Evolutionary conservation across 1,284 basidiomycete genomes (phyloP), one percentile per base, ranked within the genome.

Genomic region (Cryptococcus floricola): DNA sequence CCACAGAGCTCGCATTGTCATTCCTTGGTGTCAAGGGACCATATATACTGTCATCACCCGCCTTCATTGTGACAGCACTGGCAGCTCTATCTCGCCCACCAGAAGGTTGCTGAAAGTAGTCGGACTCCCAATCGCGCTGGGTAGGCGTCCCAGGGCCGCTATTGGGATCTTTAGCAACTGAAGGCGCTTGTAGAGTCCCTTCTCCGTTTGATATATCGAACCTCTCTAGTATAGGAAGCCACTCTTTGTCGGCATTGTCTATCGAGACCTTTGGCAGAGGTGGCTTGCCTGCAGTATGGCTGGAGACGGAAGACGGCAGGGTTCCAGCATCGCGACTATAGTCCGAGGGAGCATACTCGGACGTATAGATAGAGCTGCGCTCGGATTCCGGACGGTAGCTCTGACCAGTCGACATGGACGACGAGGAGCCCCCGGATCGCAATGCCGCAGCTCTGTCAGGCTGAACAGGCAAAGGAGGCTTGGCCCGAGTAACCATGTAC

Each of bases 71-170:
- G 19, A 56, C 53, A 16, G 46, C 50, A 42, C 59, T 61, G 3
- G 42, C 56, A 8, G 56, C 56, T 31, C 59, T 12, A 45, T 58
- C 54, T 27, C 56, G 43, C 38, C 41, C 31, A 4, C 47, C 19
- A 37, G 28, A 34, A 10, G 48, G 28, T 19, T 51, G 13, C 13
- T 19, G 47, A 28, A 49, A 39, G 12, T 56, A 50, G 10, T 53
- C 53, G 14, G 23, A 16, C 37, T 53, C 45, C 59, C 59, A 61
- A 18, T 57, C 41, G 9, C 50, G 44, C 43, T 61, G 59, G 10
- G 53, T 61, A 12, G 59, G 59, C 16, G 59, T 61, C 10, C 47
- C 59, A 31, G 56, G 34, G 12, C 56, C 56, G 50, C 50, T 55
- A 10, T 18, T 27, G 6, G 18, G 23, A 13, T 18, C 41, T 19